Evolutionary conservation across 1,284 basidiomycete species (phyloP).

Genomic region (Xanthoconium separans): DNA sequence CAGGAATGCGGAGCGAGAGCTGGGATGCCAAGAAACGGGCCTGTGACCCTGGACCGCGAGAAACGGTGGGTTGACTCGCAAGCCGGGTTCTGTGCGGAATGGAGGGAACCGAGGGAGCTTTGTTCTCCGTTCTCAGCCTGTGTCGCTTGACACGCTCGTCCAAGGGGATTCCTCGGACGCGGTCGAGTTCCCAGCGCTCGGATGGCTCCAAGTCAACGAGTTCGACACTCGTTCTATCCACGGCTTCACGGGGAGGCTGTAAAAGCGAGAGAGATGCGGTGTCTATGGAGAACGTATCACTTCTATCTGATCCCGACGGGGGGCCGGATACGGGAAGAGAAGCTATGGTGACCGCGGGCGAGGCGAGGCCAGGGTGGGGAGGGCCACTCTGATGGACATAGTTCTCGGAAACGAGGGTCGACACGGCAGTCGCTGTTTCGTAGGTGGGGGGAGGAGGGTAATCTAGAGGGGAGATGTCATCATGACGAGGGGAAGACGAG

Average conservation of each 20-base stretch:
- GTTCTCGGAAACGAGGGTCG: constrained; percentile 31
- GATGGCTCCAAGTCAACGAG: constrained; percentile 33
- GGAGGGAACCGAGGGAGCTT: constrained; percentile 3
- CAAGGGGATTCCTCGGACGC: constrained; percentile 28
- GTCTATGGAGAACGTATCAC: constrained; percentile 26
- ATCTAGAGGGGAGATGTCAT: constrained; percentile 15
- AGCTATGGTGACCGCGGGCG: constrained; percentile 27
- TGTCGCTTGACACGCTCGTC: constrained; percentile 30
- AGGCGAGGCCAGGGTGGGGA: constrained; percentile 22
- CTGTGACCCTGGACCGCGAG: constrained; percentile 29
- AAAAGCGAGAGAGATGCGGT: constrained; percentile 13
- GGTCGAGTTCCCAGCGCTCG: constrained; percentile 34
- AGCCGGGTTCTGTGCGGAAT: constrained; percentile 26
- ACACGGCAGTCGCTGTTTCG: constrained; percentile 31
- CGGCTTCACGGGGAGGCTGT: constrained; percentile 15
- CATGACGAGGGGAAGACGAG: constrained; percentile 3
- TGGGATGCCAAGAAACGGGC: constrained; percentile 34
- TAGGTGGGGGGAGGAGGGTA: constrained; percentile 33
- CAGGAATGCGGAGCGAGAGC: constrained; percentile 33
- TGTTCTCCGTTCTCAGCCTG: constrained; percentile 17
- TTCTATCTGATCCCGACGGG: constrained; percentile 21
- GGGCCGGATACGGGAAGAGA: constrained; percentile 24
- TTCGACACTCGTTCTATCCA: constrained; percentile 31
- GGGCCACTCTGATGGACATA: constrained; percentile 30
- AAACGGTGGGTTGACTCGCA: constrained; percentile 31